phyloP scores from a whole-genome alignment of 2,329 filamentous ascomycete genomes.

The Penicillium sp. region DNA sequence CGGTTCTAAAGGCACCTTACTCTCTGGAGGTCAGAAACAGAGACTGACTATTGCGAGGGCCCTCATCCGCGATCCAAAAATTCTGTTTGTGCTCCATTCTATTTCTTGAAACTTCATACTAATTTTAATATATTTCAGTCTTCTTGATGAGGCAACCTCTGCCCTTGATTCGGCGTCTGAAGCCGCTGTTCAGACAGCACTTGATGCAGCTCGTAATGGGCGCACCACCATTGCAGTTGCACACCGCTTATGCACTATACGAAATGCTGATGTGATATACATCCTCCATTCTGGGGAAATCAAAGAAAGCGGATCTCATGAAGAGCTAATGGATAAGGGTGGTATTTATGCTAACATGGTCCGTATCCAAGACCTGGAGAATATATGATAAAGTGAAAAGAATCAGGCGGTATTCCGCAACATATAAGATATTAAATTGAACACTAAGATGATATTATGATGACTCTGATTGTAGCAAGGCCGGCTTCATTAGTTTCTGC shows the following conservation, averaged over 20 bases:
- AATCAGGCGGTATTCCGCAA: no score
- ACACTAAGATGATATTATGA: no score
- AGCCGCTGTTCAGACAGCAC: conserved; percentile 80
- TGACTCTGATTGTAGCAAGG: no score
- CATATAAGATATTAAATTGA: no score
- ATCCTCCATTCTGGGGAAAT: conserved; percentile 80
- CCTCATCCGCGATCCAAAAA: conserved; percentile 77
- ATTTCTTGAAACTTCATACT: no score
- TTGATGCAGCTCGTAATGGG: conserved; percentile 72
- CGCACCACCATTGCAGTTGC: conserved; percentile 91
- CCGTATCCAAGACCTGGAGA: no score
- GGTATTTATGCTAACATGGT: no score
- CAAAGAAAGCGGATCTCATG: conserved; percentile 80
- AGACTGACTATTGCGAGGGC: conserved; percentile 84
- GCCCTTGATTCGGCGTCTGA: conserved; percentile 85
- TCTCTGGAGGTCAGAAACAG: conserved; percentile 91
- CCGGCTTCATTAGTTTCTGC: no score
- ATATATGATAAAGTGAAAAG: no score
- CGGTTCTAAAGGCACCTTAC: conserved; percentile 80
- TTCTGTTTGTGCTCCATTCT: no score
- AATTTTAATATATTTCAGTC: no score
- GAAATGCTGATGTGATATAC: conserved; percentile 86
- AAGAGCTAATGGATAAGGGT: conserved; percentile 5
- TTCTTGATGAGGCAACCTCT: conserved; percentile 85
- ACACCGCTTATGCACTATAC: conserved; percentile 86